Base-by-base conservation (phyloP, 331 rosid species). In the Acacia concinna region DNA sequence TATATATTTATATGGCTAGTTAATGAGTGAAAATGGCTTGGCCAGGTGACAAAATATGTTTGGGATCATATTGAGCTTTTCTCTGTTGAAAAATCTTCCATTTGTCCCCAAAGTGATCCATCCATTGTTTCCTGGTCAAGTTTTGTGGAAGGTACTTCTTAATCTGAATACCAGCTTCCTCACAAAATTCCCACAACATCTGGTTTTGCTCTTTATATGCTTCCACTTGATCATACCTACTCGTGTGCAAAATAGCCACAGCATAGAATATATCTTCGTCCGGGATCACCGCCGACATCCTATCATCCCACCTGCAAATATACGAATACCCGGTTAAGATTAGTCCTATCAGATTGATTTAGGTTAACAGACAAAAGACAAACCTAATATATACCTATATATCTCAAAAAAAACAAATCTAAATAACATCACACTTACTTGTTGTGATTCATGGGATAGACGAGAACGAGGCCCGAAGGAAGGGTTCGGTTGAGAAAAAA, bases 61-160 rank as follows among this genome's bases (percentile, higher is more conserved):
- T 85, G 15, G 99, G 99, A 78, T 95, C 99, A 81, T 84, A 92
- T 66, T 37, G 34, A 59, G 4, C 14, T 85, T 95, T 95, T 83
- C 86, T 85, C 11, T 46, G 21, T 13, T 59, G 30, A 72, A 92
- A 91, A 28, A 3, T 6, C n/a, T 44, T 37, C 97, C 94, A 95
- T 78, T 95, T 91, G 54, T 79, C 43, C 10, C 97, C 99, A 81
- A 84, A 92, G 10, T 93, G 97, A 32, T 75, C 3, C 11, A 18
- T 34, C 99, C 99, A 93, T 66, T 90, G 82, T 37, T 66, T 51
- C 17, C 44, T 69, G 2, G 89, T 77, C 81, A 86, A 81, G 65
- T 77, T 85, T 32, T 71, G 84, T 0, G 97, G 89, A 81, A 92
- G 91, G 81, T 95, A 95, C 43, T 84, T 86, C 72, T 91, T 90